Percentiles rank a stretch among this genome's conserved stretches.
Evolutionary conservation across 345 rosid genomes (phyloP).

Genomic region (rapeseed (Brassica napus)): Da-Ae NC_063444.1:1887001-1887500

Average conservation of each 20-base stretch:
- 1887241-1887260: constrained; percentile 89
- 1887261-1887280: constrained; percentile 92
- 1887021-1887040: neutral
- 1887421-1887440: constrained; percentile 64
- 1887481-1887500: constrained; percentile 90
- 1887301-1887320: neutral
- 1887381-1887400: constrained; percentile 69
- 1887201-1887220: constrained; percentile 86
- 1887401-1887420: constrained; percentile 76
- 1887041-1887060: neutral
- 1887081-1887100: constrained; percentile 93
- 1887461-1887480: constrained; percentile 97
- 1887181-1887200: constrained; percentile 3
- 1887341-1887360: constrained; percentile 64
- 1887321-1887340: constrained; percentile 27
- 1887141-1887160: neutral
- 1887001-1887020: constrained; percentile 4
- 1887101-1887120: constrained; percentile 94
- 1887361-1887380: constrained; percentile 96
- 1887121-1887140: constrained; percentile 83
- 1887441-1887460: constrained; percentile 82
- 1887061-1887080: constrained; percentile 76
- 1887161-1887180: constrained; percentile 14
- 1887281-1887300: neutral
- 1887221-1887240: constrained; percentile 90